These are phyloP conservation scores for Tulasnella sp. DNA, from an alignment of 768 basidiomycete species.

Conservation along the genomic window DNA sequence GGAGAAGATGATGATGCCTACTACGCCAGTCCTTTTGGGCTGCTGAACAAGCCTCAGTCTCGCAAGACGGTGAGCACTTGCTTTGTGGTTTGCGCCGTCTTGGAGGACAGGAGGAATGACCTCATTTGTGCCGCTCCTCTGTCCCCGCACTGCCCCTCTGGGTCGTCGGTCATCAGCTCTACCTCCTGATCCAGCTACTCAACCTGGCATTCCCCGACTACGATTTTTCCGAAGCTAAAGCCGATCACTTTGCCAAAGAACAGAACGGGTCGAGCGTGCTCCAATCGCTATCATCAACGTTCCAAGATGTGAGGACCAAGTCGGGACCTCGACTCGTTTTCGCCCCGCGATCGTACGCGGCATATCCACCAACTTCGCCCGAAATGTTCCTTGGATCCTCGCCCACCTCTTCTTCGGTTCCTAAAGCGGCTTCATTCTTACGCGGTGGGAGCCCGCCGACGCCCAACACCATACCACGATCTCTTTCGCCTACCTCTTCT, in stretches of 20 bases:
- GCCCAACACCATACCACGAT: background rate
- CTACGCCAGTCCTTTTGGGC: slow-evolving; percentile 68
- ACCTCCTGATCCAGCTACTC: slow-evolving; percentile 92
- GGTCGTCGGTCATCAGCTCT: slow-evolving; percentile 45
- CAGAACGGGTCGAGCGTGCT: slow-evolving; percentile 63
- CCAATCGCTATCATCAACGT: slow-evolving; percentile 77
- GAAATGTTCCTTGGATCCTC: slow-evolving; percentile 39
- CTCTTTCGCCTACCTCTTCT: slow-evolving; percentile 38
- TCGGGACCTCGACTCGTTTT: slow-evolving; percentile 54
- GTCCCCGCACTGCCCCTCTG: background rate
- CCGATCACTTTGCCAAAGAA: slow-evolving; percentile 85
- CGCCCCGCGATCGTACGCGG: slow-evolving; percentile 78
- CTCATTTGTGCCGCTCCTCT: background rate
- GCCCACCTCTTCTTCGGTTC: background rate
- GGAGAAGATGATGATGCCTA: slow-evolving; percentile 50
- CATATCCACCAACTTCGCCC: slow-evolving; percentile 70
- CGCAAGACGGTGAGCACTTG: slow-evolving; percentile 60
- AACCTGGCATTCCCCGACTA: slow-evolving; percentile 98
- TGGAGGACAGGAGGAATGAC: background rate
- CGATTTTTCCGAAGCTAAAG: slow-evolving; percentile 90
- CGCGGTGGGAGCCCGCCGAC: background rate
- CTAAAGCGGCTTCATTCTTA: background rate
- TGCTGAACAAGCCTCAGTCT: slow-evolving; percentile 76
- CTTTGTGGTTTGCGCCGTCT: slow-evolving; percentile 7
- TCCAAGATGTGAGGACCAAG: slow-evolving; percentile 54